Evolutionary conservation across 108 stramenopile genomes (phyloP).

Genomic region (Parmales sp.): DNA sequence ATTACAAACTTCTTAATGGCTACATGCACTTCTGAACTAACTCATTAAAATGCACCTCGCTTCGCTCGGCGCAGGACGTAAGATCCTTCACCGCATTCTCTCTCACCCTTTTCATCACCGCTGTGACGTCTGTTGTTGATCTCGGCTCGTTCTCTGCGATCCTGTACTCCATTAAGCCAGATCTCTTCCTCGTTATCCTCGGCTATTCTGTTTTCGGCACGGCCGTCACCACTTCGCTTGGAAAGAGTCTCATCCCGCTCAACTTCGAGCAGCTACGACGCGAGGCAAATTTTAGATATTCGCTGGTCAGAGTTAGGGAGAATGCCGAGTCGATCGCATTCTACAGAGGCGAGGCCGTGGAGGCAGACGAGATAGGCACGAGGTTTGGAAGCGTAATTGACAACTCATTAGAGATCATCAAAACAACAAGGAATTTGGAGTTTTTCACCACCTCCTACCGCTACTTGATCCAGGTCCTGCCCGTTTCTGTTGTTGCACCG

Average conservation of each 20-base stretch:
- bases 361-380: slow-evolving; percentile 47
- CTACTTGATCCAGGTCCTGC: slow-evolving; percentile 74
- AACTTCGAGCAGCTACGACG: slow-evolving; percentile 67
- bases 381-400: slow-evolving; percentile 57
- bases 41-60: no score
- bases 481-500: slow-evolving; percentile 82
- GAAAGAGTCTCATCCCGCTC: slow-evolving; percentile 57
- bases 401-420: slow-evolving; percentile 63
- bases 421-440: slow-evolving; percentile 72
- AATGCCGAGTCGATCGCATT: slow-evolving; percentile 94
- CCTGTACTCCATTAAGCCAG: slow-evolving; percentile 74
- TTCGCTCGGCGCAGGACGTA: no score
- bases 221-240: slow-evolving; percentile 46
- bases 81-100: slow-evolving; percentile 71
- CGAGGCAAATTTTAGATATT: slow-evolving; percentile 84
- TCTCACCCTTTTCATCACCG: slow-evolving; percentile 75
- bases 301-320: slow-evolving; percentile 71
- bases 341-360: slow-evolving; percentile 78
- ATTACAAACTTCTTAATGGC: no score
- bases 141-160: slow-evolving; percentile 78
- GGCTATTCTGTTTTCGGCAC: slow-evolving; percentile 72
- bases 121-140: slow-evolving; percentile 75
- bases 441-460: slow-evolving; percentile 83
- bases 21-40: no score
- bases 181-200: slow-evolving; percentile 75